Base-by-base conservation (phyloP, 352 stramenopile genomes). In the Pythium plurisporium region DNA sequence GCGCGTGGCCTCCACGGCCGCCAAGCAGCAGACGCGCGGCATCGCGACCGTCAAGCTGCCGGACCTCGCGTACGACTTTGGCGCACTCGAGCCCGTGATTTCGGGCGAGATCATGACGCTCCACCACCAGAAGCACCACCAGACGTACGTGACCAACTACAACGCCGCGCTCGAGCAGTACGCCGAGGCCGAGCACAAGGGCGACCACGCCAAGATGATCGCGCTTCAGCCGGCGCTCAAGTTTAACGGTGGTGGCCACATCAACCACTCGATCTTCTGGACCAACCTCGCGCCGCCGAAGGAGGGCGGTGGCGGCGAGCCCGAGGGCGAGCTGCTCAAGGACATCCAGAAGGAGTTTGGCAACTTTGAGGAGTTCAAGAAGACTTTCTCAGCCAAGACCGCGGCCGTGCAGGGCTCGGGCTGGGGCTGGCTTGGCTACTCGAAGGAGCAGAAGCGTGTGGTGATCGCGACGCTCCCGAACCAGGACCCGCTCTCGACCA, bases 261-360 rank as follows among this genome's bases (percentile, higher is more conserved):
- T 99, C 25, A 99, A 99, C 74, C 97, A 99, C 76, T 97, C 93
- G 52, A 94, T 99, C 62, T 99, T 99, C 76, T 99, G 97, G 97
- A 96, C 98, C 62, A 99, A 98, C 76, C 70, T 98, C 41, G 81
- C 87, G 25, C 87, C 89, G 4, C 65, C 69, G n/a, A 76, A 56
- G 37, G 58, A 91, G 47, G 85, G 82, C 43, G 91, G 89, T 33
- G 87, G 87, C 36, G 86, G 82, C 31, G 81, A 93, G 52, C 87
- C 88, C 22, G 66, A 83, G 12, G 90, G 88, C 45, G 86, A 84
- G 15, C 75, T 99, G 38, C 82, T 76, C 44, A 79, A 90, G 29
- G 87, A 88, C 30, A 98, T 99, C 38, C 74, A 97, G 26, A 72
- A 71, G 12, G 80, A 96, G 63, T 99, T 98, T 67, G 91, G 94